Conservation (phyloP, 768 basidiomycete genomes). For the Hericium erinaceus region DNA sequence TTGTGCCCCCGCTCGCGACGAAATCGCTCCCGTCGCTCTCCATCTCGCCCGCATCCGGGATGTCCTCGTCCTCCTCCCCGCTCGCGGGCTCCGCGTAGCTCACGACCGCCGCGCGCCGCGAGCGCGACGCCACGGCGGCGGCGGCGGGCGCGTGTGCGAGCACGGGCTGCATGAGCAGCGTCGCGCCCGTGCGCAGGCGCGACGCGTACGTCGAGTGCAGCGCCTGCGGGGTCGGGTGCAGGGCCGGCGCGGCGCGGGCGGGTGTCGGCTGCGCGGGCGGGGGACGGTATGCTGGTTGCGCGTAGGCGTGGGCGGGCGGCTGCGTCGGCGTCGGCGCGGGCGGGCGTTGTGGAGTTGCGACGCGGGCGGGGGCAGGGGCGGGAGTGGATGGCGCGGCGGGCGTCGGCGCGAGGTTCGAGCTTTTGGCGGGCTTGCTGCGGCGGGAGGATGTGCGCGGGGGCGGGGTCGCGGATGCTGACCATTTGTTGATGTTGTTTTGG, state of each 20-base stretch:
- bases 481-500: slow-evolving; percentile 60
- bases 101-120: slow-evolving; percentile 58
- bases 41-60: slow-evolving; percentile 70
- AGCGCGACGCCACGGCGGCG: slow-evolving; percentile 29
- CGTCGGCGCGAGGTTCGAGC: slow-evolving; percentile 32
- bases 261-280: slow-evolving; percentile 26
- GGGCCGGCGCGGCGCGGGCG: slow-evolving; percentile 9
- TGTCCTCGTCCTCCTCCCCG: slow-evolving; percentile 73
- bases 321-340: slow-evolving; percentile 16
- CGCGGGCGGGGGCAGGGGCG: slow-evolving; percentile 23
- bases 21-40: slow-evolving; percentile 85
- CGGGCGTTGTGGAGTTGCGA: slow-evolving; percentile 29
- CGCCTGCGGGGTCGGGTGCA: slow-evolving; percentile 62
- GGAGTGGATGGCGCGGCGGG: slow-evolving; percentile 10
- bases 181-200: slow-evolving; percentile 82
- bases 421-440: slow-evolving; percentile 29
- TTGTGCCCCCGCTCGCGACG: slow-evolving; percentile 50
- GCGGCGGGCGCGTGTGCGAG: slow-evolving; percentile 25
- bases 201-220: slow-evolving; percentile 78
- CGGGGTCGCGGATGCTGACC: slow-evolving; percentile 54
- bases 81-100: slow-evolving; percentile 87
- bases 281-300: slow-evolving; percentile 16
- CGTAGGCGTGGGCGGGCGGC: slow-evolving; percentile 20
- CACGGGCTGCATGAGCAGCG: slow-evolving; percentile 87
- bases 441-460: slow-evolving; percentile 39